Base-by-base conservation (phyloP, 73 alveolate genomes). In the Stentor roeselii region DNA sequence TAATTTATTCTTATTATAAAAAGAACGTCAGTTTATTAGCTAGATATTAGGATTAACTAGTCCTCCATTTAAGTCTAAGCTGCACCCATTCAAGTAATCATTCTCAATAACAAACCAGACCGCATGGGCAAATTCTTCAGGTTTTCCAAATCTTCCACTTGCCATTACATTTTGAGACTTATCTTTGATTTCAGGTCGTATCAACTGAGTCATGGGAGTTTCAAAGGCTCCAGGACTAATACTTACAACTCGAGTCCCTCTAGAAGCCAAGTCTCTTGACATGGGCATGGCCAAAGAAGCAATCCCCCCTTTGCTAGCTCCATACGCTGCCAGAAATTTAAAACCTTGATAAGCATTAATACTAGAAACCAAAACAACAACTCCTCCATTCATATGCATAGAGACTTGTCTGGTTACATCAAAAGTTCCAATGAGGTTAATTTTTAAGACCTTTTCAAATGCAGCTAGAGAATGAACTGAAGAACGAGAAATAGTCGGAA, bases 251-350 rank as follows among this genome's bases (percentile, higher is more conserved):
- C 99, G 92, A 40, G 94, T 93, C 39, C 96, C 96, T 77, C 40
- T 92, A 40, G 86, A 84, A 31, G 98, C 98, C 75, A 95, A 86
- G 82, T 95, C 99, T 82, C 99, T 90, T 37, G 99, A 98, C 96
- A 95, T 92, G 30, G 99, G 99, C 42, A 93, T 86, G n/a, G 97
- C 89, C 90, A 95, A 92, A 36, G 97, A 97, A 21, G 84, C 88
- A 30, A 95, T 85, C 58, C 97, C 99, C 11, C 99, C 99, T 86
- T 95, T 95, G 59, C 95, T 78, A n/a, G 96, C 95, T 58, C 96
- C 89, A 90, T 95, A 95, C 36, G 96, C 95, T 11, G 90, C 88
- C 80, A 92, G 88, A 15, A 97, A 98, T 90, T 93, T 95, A 77
- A 92, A 89, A 21, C 98, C 99, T 86, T 95, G 98, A 39, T 88